Evolutionary conservation across 164 flowering plant species (phyloP).

Genomic region (Kingdonia uniflora): DNA sequence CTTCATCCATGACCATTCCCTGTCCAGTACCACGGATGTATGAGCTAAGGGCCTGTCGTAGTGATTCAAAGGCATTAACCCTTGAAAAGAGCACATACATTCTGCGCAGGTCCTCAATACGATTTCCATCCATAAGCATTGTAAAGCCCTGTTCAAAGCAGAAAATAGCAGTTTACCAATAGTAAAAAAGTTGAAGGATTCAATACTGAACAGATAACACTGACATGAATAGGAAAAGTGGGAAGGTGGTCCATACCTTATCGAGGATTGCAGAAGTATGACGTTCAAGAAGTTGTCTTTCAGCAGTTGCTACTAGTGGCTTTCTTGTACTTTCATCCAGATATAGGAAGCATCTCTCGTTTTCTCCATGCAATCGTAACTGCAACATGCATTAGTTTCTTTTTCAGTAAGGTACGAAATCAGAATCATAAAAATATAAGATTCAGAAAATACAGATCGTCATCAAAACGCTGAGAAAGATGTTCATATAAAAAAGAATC

Average conservation of each 20-base stretch:
- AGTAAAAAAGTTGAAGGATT: neutral
- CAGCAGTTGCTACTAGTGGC: constrained; percentile 74
- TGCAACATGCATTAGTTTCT: constrained; percentile 28
- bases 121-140: constrained; percentile 90
- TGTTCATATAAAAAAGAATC: no score
- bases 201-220: neutral
- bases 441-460: neutral
- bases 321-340: constrained; percentile 78
- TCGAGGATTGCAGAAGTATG: constrained; percentile 85
- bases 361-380: constrained; percentile 93
- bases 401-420: neutral
- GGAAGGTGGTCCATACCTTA: constrained; percentile 40
- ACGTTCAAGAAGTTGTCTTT: constrained; percentile 82
- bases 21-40: constrained; percentile 86
- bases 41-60: constrained; percentile 67
- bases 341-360: constrained; percentile 85
- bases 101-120: constrained; percentile 79
- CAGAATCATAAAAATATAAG: neutral
- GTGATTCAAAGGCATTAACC: constrained; percentile 78
- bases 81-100: constrained; percentile 67
- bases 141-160: constrained; percentile 61
- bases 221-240: neutral
- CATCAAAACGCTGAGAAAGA: no score
- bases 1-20: constrained; percentile 85
- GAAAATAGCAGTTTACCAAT: neutral